Evolutionary conservation across 169 alveolate species (phyloP).

Genomic region (Cryptosporidium baileyi): DNA sequence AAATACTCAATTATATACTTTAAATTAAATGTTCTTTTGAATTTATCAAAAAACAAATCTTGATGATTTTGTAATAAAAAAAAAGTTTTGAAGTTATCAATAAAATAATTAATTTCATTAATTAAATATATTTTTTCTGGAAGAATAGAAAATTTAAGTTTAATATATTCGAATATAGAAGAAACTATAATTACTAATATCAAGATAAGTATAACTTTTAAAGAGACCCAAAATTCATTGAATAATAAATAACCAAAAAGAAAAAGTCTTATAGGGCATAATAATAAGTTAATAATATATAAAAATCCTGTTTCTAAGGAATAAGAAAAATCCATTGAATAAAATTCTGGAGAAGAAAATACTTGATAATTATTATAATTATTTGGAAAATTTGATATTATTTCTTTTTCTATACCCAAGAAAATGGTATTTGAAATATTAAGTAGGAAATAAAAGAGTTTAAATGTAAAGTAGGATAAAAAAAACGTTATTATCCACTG

Average conservation of each 20-base stretch:
- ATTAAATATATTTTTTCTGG: slow-evolving; percentile 13
- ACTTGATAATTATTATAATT: too few species aligned
- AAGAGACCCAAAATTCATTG: neutral
- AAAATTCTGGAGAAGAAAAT: too few species aligned
- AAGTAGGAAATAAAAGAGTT: too few species aligned
- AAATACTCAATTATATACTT: neutral
- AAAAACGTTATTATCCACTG: too few species aligned
- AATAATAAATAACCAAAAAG: slow-evolving; percentile 11
- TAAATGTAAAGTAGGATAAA: too few species aligned
- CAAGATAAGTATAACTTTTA: neutral
- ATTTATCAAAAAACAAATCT: neutral
- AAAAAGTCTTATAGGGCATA: slow-evolving; percentile 43
- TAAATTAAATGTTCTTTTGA: neutral
- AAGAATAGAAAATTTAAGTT: neutral
- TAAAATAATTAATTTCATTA: neutral
- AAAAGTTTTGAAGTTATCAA: neutral
- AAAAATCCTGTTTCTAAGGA: neutral
- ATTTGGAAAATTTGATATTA: too few species aligned
- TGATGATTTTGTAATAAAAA: neutral
- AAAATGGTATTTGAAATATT: too few species aligned
- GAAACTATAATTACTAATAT: too few species aligned
- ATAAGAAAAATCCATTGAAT: too few species aligned
- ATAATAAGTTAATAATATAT: neutral
- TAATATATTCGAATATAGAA: neutral
- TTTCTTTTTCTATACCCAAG: too few species aligned